Conservation (phyloP, 2,329 filamentous ascomycete genomes). For the Neofusicoccum sp. region DNA sequence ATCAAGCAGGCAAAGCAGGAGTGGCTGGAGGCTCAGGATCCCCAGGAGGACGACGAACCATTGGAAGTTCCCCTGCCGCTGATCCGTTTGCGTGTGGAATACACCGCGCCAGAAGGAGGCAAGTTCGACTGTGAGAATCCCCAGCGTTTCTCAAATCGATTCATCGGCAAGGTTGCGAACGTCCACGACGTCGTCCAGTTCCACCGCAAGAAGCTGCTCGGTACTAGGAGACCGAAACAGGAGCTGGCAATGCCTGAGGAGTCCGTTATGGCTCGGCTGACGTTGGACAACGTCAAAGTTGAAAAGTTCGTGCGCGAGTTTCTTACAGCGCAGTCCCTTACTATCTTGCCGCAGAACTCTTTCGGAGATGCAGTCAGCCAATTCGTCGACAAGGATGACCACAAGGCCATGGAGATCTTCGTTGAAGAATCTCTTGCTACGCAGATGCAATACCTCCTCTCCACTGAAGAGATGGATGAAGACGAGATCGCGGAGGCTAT, state of each 20-base stretch:
- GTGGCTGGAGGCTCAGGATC: conserved; percentile 75
- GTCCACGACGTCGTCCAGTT: conserved; percentile 92
- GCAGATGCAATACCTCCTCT: conserved; percentile 45
- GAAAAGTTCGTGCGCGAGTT: conserved; percentile 87
- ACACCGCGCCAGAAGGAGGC: conserved; percentile 78
- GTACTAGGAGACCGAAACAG: conserved; percentile 47
- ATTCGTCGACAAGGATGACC: conserved; percentile 94
- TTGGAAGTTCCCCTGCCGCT: conserved; percentile 72
- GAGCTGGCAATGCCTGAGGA: conserved; percentile 63
- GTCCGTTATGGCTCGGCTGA: conserved; percentile 59
- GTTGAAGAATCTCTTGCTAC: conserved; percentile 43
- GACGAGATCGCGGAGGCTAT: conserved; percentile 72
- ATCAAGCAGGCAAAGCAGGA: conserved; percentile 79
- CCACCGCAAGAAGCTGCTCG: conserved; percentile 76
- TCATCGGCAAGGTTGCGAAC: conserved; percentile 87
- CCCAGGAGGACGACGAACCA: conserved; percentile 53
- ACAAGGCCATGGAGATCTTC: conserved; percentile 70
- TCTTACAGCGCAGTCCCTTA: conserved; percentile 80
- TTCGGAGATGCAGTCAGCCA: conserved; percentile 92
- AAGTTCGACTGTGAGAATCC: conserved; percentile 91
- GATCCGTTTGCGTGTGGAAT: conserved; percentile 87
- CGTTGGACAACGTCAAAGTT: conserved; percentile 77
- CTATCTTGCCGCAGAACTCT: conserved; percentile 86
- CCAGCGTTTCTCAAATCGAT: conserved; percentile 91
- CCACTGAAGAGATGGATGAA: conserved; percentile 50